phyloP scores from a whole-genome alignment of 2,329 filamentous ascomycete genomes.

The Pseudonectria buxi region DNA sequence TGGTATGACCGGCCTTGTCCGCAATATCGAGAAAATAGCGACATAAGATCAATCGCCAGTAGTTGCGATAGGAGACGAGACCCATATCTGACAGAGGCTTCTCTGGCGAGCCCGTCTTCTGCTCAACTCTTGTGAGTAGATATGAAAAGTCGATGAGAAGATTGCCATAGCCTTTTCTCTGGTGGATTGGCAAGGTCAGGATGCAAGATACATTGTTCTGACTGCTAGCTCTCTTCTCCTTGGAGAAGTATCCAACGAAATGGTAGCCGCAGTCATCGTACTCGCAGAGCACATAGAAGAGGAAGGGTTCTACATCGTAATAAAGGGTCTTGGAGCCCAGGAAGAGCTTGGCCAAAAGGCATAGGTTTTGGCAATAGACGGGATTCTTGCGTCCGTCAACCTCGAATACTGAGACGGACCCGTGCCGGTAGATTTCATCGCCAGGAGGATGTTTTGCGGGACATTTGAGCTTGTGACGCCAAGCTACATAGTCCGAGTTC shows the following conservation, averaged over 20 bases:
- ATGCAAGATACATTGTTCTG: conserved; percentile 98
- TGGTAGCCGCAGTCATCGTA: conserved; percentile 89
- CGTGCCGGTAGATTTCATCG: conserved; percentile 93
- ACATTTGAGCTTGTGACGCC: conserved; percentile 96
- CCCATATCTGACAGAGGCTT: conserved; percentile 98
- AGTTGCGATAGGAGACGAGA: conserved; percentile 91
- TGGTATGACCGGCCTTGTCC: conserved; percentile 24
- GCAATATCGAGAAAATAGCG: conserved; percentile 62
- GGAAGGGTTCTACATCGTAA: conserved; percentile 93
- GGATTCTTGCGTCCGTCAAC: conserved; percentile 96
- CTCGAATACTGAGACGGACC: conserved; percentile 90
- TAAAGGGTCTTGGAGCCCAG: conserved; percentile 98
- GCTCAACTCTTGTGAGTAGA: conserved; percentile 84
- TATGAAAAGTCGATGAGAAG: conserved; percentile 98
- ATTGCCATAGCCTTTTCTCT: conserved; percentile 94
- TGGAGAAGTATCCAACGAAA: conserved; percentile 98
- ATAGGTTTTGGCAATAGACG: conserved; percentile 98
- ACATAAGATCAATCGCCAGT: conserved; percentile 88
- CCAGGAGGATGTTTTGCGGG: conserved; percentile 94
- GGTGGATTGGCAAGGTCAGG: conserved; percentile 89
- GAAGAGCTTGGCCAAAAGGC: conserved; percentile 91
- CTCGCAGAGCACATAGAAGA: conserved; percentile 96
- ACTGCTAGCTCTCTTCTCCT: conserved; percentile 91
- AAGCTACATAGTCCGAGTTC: conserved; percentile 97
- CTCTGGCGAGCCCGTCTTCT: conserved; percentile 91